Evolutionary conservation across 2,329 filamentous ascomycete genomes (phyloP), one percentile per base, ranked within the genome.

Genomic region (Colletotrichum navitas): DNA sequence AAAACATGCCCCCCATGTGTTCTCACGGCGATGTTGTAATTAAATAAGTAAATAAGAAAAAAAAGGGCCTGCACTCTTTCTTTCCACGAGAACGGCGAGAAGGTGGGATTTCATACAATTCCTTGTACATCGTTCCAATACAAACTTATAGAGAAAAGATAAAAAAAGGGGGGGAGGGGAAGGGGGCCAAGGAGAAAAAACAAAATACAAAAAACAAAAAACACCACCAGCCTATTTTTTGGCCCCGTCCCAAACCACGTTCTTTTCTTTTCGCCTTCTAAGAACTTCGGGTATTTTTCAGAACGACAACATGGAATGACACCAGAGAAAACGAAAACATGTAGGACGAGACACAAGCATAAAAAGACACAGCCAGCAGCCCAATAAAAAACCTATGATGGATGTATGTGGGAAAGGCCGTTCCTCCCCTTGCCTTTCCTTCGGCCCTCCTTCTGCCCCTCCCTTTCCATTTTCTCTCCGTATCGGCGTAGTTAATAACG

Each of bases 231-330:
- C 51, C 58, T 45, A 29, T 51, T 43, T 36, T 36, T 43, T n/a
- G 60, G 60, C 47, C 24, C 34, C 58, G 47, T 41, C 54, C 58
- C 65, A 71, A 65, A 66, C 68, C 59, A 63, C 58, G 52, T 68
- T 71, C 65, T 68, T 71, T 68, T 62, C 59, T 36, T 55, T 60
- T 63, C 59, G 63, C 71, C 67, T 71, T 66, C 62, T 73, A 68
- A 54, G 51, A 72, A 52, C 70, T 61, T 73, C 66, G 70, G 72
- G 72, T 74, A 74, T 74, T 74, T 73, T 74, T 73, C 66, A 73
- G 72, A 74, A 70, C 39, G 64, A 60, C 62, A 65, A 47, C 60
- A 71, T 65, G 54, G 64, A 71, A 63, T 49, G 66, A 65, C 43
- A 51, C 59, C 55, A 62, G 49, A 41, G 49, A 63, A 49, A 49